These are phyloP conservation scores for Pythium volutum DNA, from an alignment of 352 stramenopile species.

Conservation along the genomic window DNA sequence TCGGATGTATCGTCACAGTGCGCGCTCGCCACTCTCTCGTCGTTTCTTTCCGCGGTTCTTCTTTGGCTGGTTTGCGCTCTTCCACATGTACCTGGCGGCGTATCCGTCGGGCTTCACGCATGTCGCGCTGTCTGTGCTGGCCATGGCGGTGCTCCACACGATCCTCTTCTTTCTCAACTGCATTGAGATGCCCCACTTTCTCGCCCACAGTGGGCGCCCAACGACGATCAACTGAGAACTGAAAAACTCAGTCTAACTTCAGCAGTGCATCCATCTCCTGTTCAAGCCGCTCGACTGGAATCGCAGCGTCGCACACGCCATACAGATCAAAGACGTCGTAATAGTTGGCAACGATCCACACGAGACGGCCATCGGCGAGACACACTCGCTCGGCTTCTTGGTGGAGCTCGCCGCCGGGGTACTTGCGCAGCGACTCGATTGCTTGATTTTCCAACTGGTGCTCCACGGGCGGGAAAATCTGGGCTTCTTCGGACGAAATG, in stretches of 20 bases:
- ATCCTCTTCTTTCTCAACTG: conserved; percentile 74
- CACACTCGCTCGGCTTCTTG: conserved; percentile 37
- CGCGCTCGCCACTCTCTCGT: conserved; percentile 63
- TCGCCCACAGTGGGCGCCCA: neutral
- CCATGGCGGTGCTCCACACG: conserved; percentile 41
- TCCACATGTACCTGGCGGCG: conserved; percentile 95
- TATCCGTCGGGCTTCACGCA: conserved; percentile 94
- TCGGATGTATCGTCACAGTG: conserved; percentile 29
- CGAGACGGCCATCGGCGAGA: conserved; percentile 19
- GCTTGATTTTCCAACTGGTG: conserved; percentile 18
- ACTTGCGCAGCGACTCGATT: neutral
- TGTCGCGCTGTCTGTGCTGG: conserved; percentile 56
- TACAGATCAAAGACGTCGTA: conserved; percentile 47
- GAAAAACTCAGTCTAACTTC: neutral
- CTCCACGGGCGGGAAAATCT: conserved; percentile 40
- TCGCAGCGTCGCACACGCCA: conserved; percentile 32
- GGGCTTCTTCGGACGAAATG: conserved; percentile 38
- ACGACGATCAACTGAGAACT: neutral
- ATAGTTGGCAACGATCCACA: conserved; percentile 46
- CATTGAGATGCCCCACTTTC: conserved; percentile 60
- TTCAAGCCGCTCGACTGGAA: conserved; percentile 35
- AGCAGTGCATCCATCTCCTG: conserved; percentile 38
- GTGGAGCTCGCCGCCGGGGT: conserved; percentile 22
- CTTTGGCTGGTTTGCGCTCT: conserved; percentile 93
- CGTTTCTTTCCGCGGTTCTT: conserved; percentile 90